phyloP scores from a whole-genome alignment of 495 filamentous ascomycete species.

The Lasiosphaeris hirsuta region DNA sequence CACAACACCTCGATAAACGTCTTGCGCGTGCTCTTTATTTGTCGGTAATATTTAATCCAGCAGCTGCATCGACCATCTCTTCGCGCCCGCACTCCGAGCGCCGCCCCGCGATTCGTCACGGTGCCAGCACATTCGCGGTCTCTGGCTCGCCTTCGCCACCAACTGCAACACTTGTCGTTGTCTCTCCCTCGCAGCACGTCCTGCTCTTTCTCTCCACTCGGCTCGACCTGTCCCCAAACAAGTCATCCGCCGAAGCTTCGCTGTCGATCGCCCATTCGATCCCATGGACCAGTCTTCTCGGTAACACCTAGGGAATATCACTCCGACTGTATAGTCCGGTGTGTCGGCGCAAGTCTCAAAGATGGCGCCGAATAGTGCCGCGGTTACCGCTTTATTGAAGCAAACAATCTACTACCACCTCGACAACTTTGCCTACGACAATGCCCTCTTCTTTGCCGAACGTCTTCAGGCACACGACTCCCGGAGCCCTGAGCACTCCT shows the following conservation, averaged over 20 bases:
- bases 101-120: constrained; percentile 12
- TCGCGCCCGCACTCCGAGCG: constrained; percentile 11
- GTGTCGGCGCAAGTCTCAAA: constrained; percentile 12
- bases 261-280: constrained; percentile 4
- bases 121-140: constrained; percentile 3
- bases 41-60: constrained; percentile 29
- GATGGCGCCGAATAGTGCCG: constrained; percentile 69
- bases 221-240: neutral
- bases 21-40: constrained; percentile 8
- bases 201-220: neutral
- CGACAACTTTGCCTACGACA: constrained; percentile 82
- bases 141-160: constrained; percentile 1
- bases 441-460: constrained; percentile 88
- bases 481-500: constrained; percentile 70
- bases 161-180: too few species aligned
- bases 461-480: constrained; percentile 80
- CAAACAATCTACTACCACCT: constrained; percentile 89
- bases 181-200: neutral
- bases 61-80: constrained; percentile 33
- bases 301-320: constrained; percentile 21
- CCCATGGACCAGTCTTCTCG: constrained; percentile 29
- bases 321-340: constrained; percentile 21
- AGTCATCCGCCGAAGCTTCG: neutral
- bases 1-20: constrained; percentile 17
- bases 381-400: constrained; percentile 71